Evolutionary conservation across 768 basidiomycete genomes (phyloP), one percentile per base, ranked within the genome.

Genomic region (Tricholoma matsutake): DNA sequence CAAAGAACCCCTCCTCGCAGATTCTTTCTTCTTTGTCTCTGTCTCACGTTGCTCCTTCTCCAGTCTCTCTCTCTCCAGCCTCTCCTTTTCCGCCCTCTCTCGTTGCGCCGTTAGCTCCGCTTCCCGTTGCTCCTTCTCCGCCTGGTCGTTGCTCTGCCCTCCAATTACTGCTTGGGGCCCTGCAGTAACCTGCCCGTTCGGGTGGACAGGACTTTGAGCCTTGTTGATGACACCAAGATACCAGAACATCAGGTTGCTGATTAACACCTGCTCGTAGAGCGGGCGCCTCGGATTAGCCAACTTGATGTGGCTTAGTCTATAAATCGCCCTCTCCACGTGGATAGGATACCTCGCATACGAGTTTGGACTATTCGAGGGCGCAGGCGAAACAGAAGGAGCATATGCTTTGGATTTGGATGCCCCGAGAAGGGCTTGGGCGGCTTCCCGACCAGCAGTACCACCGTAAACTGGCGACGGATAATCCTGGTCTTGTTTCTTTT

Each of bases 181-280:
- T 9, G 56, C 66, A 11, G 70, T 71, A 16, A 69, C 57, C 57
- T 75, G 74, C 35, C 63, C 72, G 39, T 69, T 71, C 39, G 80
- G 66, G 11, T 77, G 71, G 3, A 78, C 73, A 13, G 81, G 77
- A 56, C 69, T 83, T 68, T 88, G 89, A 18, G 92, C 85, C 75
- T 96, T 95, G 75, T 98, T 97, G 76, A 98, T 98, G 65, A 98
- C 88, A 11, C 96, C 94, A 37, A 99, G 83, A 72, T 98, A 99
- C 97, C 97, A 99, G 81, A 99, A 98, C 94, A 96, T 97, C 68
- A 94, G 78, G 71, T 94, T 94, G 70, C 90, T 92, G 73, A 92
- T 94, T 60, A 93, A 78, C 57, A 91, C 97, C 74, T 99, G 97
- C 78, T 99, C 97, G 69, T 97, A 98, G 16, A 99, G 81, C 28